phyloP scores from a whole-genome alignment of 2,329 filamentous ascomycete species.

The Colletotrichum sp. region DNA sequence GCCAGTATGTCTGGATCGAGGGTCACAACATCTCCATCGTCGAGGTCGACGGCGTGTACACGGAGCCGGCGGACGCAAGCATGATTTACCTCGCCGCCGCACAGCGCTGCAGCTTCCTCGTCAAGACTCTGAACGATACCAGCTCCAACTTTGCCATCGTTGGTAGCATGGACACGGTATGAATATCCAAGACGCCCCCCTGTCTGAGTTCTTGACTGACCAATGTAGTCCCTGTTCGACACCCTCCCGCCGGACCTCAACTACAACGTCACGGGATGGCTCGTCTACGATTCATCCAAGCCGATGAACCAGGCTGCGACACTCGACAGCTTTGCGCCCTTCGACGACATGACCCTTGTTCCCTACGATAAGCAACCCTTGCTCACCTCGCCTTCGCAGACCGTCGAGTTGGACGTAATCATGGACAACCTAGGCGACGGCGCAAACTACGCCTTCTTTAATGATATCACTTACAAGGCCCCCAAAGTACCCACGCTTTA shows the following conservation, averaged over 20 bases:
- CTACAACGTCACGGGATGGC: conserved; percentile 70
- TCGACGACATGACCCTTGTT: conserved; percentile 76
- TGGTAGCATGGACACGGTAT: conserved; percentile 71
- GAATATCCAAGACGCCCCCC: conserved; percentile 24
- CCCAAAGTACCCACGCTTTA: conserved; percentile 84
- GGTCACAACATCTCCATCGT: conserved; percentile 72
- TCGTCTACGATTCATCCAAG: conserved; percentile 58
- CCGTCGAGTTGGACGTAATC: conserved; percentile 65
- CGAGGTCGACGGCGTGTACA: conserved; percentile 76
- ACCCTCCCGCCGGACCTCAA: conserved; percentile 70
- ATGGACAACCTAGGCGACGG: conserved; percentile 68
- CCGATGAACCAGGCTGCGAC: conserved; percentile 54
- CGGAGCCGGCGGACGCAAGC: conserved; percentile 61
- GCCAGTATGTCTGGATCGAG: conserved; percentile 71
- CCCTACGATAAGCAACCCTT: conserved; percentile 70
- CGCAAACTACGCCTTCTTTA: conserved; percentile 69
- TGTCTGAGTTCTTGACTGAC: conserved; percentile 25
- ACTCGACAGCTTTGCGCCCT: conserved; percentile 67
- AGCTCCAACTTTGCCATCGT: conserved; percentile 70
- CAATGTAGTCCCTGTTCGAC: conserved; percentile 66
- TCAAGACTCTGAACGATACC: conserved; percentile 68
- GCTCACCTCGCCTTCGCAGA: conserved; percentile 65
- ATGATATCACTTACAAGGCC: conserved; percentile 75
- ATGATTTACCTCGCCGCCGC: conserved; percentile 72
- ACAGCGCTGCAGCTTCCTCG: conserved; percentile 67